A percentile compares a stretch with the other conserved stretches of the same genome.
These are phyloP conservation scores for Candida insectalens DNA, from an alignment of 805 yeast genomes.

Conservation along the genomic window DNA sequence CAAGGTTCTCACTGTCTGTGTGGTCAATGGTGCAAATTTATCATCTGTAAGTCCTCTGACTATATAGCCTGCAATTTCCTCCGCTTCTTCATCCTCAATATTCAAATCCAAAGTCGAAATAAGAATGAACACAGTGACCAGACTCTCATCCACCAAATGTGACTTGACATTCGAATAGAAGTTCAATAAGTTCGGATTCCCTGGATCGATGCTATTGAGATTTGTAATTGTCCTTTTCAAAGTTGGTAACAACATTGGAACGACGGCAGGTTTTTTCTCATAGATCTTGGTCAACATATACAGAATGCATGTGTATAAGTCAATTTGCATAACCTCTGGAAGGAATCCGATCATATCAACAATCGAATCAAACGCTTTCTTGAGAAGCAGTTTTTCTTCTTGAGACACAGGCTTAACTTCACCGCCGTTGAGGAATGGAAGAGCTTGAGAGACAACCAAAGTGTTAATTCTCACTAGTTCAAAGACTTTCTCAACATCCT, in stretches of 20 bases:
- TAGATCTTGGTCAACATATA: slow-evolving; percentile 51
- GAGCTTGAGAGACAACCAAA: slow-evolving; percentile 46
- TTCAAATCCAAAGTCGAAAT: slow-evolving; percentile 30
- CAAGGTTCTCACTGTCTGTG: slow-evolving; percentile 57
- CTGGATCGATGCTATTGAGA: slow-evolving; percentile 11
- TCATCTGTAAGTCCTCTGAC: slow-evolving; percentile 26
- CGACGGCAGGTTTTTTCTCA: slow-evolving; percentile 31
- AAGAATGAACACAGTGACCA: slow-evolving; percentile 35
- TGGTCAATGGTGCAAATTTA: slow-evolving; percentile 28
- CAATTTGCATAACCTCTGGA: slow-evolving; percentile 60
- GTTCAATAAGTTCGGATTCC: slow-evolving; percentile 19
- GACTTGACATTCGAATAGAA: slow-evolving; percentile 30
- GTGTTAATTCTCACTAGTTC: slow-evolving; percentile 67
- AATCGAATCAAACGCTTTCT: slow-evolving; percentile 39
- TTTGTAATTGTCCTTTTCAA: slow-evolving; percentile 35
- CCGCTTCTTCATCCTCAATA: slow-evolving; percentile 28
- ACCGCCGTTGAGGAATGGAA: slow-evolving; percentile 50
- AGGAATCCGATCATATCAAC: slow-evolving; percentile 56
- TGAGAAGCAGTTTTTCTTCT: slow-evolving; percentile 32
- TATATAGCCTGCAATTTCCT: slow-evolving; percentile 24
- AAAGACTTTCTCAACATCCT: slow-evolving; percentile 69
- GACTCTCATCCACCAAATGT: slow-evolving; percentile 12
- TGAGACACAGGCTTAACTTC: slow-evolving; percentile 21
- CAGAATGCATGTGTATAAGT: slow-evolving; percentile 62
- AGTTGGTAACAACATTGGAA: slow-evolving; percentile 43